Conservation (phyloP, 306 rosid genomes). For the Canavalia ensiformis region DNA sequence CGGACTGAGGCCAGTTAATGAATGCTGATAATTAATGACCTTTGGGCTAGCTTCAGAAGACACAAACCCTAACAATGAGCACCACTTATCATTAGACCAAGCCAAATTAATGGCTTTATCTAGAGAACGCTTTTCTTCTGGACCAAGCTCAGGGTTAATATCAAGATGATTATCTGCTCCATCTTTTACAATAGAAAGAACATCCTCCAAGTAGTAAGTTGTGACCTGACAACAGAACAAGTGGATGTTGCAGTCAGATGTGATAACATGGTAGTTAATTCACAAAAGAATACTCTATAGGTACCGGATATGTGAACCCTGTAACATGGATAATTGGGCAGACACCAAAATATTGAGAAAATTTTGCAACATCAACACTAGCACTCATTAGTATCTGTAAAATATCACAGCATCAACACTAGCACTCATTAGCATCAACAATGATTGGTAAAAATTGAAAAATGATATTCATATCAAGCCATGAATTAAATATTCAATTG, state of each 20-base stretch:
- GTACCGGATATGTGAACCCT: slow-evolving; percentile 95
- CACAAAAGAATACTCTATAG: slow-evolving; percentile 39
- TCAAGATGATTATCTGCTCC: slow-evolving; percentile 64
- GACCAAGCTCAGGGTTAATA: slow-evolving; percentile 56
- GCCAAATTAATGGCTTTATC: slow-evolving; percentile 91
- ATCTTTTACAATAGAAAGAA: slow-evolving; percentile 72
- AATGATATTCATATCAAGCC: slow-evolving; percentile 25
- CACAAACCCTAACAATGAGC: slow-evolving; percentile 75
- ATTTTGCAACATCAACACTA: slow-evolving; percentile 82
- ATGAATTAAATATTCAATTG: slow-evolving; percentile 21
- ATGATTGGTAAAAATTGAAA: background rate
- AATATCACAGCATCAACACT: slow-evolving; percentile 60
- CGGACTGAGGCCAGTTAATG: slow-evolving; percentile 75
- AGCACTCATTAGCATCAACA: slow-evolving; percentile 87
- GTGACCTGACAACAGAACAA: slow-evolving; percentile 70
- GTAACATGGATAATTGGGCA: slow-evolving; percentile 91
- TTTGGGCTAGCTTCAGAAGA: slow-evolving; percentile 64
- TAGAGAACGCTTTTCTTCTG: slow-evolving; percentile 71
- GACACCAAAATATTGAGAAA: slow-evolving; percentile 93
- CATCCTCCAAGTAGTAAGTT: slow-evolving; percentile 88
- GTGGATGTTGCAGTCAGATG: slow-evolving; percentile 17
- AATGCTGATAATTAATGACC: slow-evolving; percentile 83
- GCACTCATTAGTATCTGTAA: slow-evolving; percentile 97
- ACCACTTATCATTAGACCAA: slow-evolving; percentile 83
- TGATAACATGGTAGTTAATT: slow-evolving; percentile 33